phyloP scores from a whole-genome alignment of 2,329 filamentous ascomycete species.

The Curvularia hawaiiensis region DNA sequence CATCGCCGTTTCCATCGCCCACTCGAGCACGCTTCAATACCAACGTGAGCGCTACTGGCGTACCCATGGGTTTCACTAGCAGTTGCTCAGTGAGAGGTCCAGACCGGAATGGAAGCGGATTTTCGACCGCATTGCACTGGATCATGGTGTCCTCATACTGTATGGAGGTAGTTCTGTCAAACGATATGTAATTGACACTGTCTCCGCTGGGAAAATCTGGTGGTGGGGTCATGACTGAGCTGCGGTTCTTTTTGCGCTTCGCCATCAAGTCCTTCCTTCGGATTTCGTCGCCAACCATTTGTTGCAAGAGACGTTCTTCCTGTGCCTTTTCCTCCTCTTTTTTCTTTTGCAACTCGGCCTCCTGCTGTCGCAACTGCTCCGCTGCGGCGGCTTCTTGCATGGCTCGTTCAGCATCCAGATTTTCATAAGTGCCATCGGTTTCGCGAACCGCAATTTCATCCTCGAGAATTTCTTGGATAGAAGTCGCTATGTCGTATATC shows the following conservation, averaged over 20 bases:
- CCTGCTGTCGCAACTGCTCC: slow-evolving; percentile 57
- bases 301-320: slow-evolving; percentile 71
- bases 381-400: slow-evolving; percentile 77
- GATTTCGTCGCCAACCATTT: slow-evolving; percentile 75
- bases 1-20: slow-evolving; percentile 60
- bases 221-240: slow-evolving; percentile 38
- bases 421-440: slow-evolving; percentile 77
- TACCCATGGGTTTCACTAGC: slow-evolving; percentile 70
- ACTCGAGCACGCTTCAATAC: slow-evolving; percentile 62
- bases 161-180: slow-evolving; percentile 70
- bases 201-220: slow-evolving; percentile 49
- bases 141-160: slow-evolving; percentile 66
- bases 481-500: slow-evolving; percentile 65
- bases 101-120: slow-evolving; percentile 66
- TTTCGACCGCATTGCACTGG: slow-evolving; percentile 72
- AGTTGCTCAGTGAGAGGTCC: slow-evolving; percentile 72
- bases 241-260: slow-evolving; percentile 63
- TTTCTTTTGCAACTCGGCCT: slow-evolving; percentile 49
- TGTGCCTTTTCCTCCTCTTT: slow-evolving; percentile 60
- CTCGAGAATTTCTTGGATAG: slow-evolving; percentile 74
- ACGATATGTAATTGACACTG: slow-evolving; percentile 55
- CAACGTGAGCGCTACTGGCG: slow-evolving; percentile 59
- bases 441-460: slow-evolving; percentile 81
- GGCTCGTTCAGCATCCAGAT: slow-evolving; percentile 85
- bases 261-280: slow-evolving; percentile 65